Evolutionary conservation across 1,284 basidiomycete species (phyloP).

Genomic region (Afroboletus lepidellus): DNA sequence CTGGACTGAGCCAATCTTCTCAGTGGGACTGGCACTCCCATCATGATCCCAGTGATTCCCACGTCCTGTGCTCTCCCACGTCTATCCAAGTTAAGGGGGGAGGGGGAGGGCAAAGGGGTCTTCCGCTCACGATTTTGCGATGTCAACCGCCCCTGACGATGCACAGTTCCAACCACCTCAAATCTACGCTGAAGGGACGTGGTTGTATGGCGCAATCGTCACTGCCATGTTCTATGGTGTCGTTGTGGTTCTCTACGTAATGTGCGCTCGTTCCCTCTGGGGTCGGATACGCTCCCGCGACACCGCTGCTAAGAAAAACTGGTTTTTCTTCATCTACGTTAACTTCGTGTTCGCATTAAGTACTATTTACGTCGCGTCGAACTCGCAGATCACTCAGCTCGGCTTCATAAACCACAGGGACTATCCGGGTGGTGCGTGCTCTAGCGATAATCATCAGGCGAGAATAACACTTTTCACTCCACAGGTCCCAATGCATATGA

Average conservation of each 20-base stretch:
- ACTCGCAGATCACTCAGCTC: slow-evolving; percentile 29
- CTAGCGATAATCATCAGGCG: not conserved
- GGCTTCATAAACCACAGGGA: slow-evolving; percentile 37
- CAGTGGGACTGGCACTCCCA: not conserved
- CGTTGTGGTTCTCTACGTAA: slow-evolving; percentile 26
- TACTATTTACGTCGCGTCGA: slow-evolving; percentile 30
- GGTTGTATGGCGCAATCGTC: slow-evolving; percentile 34
- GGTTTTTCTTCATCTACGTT: slow-evolving; percentile 33
- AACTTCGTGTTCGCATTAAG: slow-evolving; percentile 32
- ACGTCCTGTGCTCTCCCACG: not conserved
- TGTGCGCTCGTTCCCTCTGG: slow-evolving; percentile 34
- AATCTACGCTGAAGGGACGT: slow-evolving; percentile 30
- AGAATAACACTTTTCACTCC: not conserved
- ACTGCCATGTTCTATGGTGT: slow-evolving; percentile 31
- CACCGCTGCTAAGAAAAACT: slow-evolving; percentile 13
- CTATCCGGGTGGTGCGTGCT: slow-evolving; percentile 35
- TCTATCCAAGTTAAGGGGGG: slow-evolving; percentile 1
- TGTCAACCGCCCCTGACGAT: slow-evolving; percentile 14
- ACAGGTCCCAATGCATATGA: slow-evolving; percentile 29
- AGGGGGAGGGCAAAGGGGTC: not conserved
- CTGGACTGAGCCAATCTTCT: not conserved
- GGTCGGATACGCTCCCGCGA: slow-evolving; percentile 14
- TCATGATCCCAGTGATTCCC: not conserved
- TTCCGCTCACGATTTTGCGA: slow-evolving; percentile 2
- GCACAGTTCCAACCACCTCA: slow-evolving; percentile 17